Base-by-base conservation (phyloP, 73 alveolate genomes). In the Paramecium sonneborni region DNA sequence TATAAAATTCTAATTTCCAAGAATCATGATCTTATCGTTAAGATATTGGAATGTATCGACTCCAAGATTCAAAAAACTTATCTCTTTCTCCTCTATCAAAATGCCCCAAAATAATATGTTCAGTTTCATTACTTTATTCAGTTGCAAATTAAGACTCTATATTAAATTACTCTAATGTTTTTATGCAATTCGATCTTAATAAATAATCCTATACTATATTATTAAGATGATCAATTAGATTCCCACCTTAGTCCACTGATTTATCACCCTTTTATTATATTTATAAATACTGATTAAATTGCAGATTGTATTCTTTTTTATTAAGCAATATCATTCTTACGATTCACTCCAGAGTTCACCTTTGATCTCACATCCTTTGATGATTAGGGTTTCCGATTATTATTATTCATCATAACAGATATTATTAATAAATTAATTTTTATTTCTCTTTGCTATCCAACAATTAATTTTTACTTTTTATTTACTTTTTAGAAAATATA, bases 21-120 rank as follows among this genome's bases (percentile, higher is more conserved):
- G 97, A 86, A 41, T 95, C 93, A 30, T 94, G 95, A 69, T 98
- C 99, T 7, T 89, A 92, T 67, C 96, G 76, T 76, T 95, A 92
- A 37, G 95, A 87, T 52, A 93, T 76, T 37, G 99, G 99, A 12
- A 98, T 94, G 92, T 96, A 95, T 39, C 99, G 48, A 86, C 96
- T 95, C 99, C 99, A 98, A 44, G 96, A 88, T 7, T 82, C 92
- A 88, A 97, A 93, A 92, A 98, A 98, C 24, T 93, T 93, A 87
- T 92, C 97, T 93, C 98, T 92, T 85, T 97, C 95, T 56, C 99
- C 99, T 41, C 92, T 52, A 85, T 97, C 97, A 88, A 95, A 97
- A 69, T 94, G 95, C 86, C 62, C 69, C 39, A 79, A 18, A 14
- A 79, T 79, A 10, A 79, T 34, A 43, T 38, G 28, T 46, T 79